Percentiles rank a stretch among this genome's conserved stretches.
Conservation (phyloP, 305 asterid genomes). For the Caryopteris hybrid region DNA sequence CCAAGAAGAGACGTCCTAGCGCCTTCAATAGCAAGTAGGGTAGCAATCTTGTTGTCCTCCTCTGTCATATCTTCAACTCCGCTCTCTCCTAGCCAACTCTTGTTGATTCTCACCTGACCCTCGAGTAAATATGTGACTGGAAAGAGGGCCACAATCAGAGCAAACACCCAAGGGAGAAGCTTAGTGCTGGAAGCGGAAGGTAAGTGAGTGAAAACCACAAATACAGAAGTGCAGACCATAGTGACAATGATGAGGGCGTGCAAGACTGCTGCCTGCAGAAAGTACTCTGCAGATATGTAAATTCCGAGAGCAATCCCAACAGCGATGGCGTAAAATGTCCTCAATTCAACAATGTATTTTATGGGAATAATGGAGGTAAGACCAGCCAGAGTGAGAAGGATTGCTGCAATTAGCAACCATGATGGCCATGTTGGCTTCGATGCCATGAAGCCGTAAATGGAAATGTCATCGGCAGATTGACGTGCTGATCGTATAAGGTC, state of each 20-base stretch:
- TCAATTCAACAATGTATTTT: conserved; percentile 78
- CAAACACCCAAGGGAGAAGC: conserved; percentile 93
- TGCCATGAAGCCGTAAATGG: conserved; percentile 92
- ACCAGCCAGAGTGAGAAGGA: conserved; percentile 90
- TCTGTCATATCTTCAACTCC: conserved; percentile 50
- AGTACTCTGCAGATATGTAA: conserved; percentile 89
- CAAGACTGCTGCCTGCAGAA: conserved; percentile 81
- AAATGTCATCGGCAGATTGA: conserved; percentile 85
- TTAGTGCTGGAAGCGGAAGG: conserved; percentile 98
- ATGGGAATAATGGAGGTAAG: conserved; percentile 88
- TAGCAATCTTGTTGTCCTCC: conserved; percentile 77
- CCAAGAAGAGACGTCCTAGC: conserved; percentile 96
- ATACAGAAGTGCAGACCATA: conserved; percentile 84
- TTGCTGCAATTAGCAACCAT: conserved; percentile 88
- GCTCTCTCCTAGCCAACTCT: conserved; percentile 46
- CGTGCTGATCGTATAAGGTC: conserved; percentile 76
- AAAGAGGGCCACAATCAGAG: conserved; percentile 92
- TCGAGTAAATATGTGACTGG: conserved; percentile 95
- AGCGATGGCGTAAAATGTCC: conserved; percentile 71
- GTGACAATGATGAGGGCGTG: conserved; percentile 84
- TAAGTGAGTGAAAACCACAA: conserved; percentile 92
- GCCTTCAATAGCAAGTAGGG: conserved; percentile 87
- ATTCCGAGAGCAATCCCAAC: conserved; percentile 88
- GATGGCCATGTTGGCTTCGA: conserved; percentile 95
- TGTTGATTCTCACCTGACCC: conserved; percentile 84